Percentiles rank a stretch among this genome's conserved stretches.
Evolutionary conservation across 495 filamentous ascomycete genomes (phyloP).

Genomic region (Cudoniella acicularis): DNA sequence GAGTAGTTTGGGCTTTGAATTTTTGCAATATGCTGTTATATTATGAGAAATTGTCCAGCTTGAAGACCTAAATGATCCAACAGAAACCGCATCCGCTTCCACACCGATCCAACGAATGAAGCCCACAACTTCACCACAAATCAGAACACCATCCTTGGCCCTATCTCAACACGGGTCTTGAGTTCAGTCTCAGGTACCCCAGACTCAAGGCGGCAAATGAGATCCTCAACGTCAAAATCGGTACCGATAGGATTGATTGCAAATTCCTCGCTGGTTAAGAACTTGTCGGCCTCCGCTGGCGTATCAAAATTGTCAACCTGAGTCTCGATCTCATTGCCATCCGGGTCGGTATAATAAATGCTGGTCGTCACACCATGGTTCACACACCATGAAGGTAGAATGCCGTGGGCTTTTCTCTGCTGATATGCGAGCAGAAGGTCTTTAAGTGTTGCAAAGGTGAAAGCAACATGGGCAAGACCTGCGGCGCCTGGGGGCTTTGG

Average conservation of each 20-base stretch:
- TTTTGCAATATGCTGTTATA: too few relatives aligned
- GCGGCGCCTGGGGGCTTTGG: slow-evolving; percentile 20
- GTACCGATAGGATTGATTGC: slow-evolving; percentile 33
- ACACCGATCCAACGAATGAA: too few relatives aligned
- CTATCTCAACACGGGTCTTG: slow-evolving; percentile 30
- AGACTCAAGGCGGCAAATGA: slow-evolving; percentile 28
- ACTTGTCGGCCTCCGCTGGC: slow-evolving; percentile 33
- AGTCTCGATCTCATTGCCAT: slow-evolving; percentile 43
- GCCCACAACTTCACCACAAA: too few relatives aligned
- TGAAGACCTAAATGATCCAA: too few relatives aligned
- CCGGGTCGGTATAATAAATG: slow-evolving; percentile 45
- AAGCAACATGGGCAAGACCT: slow-evolving; percentile 40
- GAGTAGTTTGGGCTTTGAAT: too few relatives aligned
- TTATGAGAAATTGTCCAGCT: too few relatives aligned
- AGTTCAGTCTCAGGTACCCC: slow-evolving; percentile 31
- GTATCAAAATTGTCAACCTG: slow-evolving; percentile 43
- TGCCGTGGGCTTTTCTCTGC: slow-evolving; percentile 32
- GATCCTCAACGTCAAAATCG: slow-evolving; percentile 37
- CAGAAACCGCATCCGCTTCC: too few relatives aligned
- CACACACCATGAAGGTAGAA: slow-evolving; percentile 38
- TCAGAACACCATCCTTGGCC: too few relatives aligned
- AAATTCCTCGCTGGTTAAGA: slow-evolving; percentile 25
- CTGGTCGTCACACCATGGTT: slow-evolving; percentile 43
- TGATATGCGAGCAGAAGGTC: slow-evolving; percentile 31
- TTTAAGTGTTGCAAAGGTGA: slow-evolving; percentile 30